phyloP scores from a whole-genome alignment of 345 rosid genomes.

The Trapa incisa region DNA sequence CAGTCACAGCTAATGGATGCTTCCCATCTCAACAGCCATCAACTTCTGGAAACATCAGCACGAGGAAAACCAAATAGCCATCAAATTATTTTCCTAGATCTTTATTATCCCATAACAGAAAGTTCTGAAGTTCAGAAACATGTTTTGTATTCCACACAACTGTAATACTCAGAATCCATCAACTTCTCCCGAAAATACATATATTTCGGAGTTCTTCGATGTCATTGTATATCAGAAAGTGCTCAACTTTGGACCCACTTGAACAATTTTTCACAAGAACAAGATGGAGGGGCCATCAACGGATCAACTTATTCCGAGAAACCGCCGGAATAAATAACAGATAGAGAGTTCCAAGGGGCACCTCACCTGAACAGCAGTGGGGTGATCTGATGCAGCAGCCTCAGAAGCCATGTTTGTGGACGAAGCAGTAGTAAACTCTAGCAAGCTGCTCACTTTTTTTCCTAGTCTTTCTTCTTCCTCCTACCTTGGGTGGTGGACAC shows the following conservation, averaged over 20 bases:
- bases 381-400: slow-evolving; percentile 17
- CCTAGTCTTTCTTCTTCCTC: background rate
- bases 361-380: slow-evolving; percentile 13
- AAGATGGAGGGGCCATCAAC: background rate
- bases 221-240: background rate
- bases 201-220: background rate
- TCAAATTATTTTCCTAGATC: background rate
- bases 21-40: background rate
- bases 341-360: background rate
- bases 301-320: background rate
- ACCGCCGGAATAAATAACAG: background rate
- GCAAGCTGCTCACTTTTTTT: background rate
- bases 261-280: background rate
- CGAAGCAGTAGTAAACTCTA: background rate
- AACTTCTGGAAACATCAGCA: background rate
- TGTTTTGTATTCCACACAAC: background rate
- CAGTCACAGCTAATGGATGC: background rate
- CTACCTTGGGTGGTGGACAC: slow-evolving; percentile 5
- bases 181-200: background rate
- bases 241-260: background rate
- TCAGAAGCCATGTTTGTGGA: slow-evolving; percentile 17
- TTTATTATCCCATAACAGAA: background rate
- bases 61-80: background rate
- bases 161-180: background rate
- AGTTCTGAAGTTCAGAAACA: background rate